Evolutionary conservation across 345 rosid species (phyloP), one percentile per base, ranked within the genome.

Genomic region (Aquilaria sinensis): DNA sequence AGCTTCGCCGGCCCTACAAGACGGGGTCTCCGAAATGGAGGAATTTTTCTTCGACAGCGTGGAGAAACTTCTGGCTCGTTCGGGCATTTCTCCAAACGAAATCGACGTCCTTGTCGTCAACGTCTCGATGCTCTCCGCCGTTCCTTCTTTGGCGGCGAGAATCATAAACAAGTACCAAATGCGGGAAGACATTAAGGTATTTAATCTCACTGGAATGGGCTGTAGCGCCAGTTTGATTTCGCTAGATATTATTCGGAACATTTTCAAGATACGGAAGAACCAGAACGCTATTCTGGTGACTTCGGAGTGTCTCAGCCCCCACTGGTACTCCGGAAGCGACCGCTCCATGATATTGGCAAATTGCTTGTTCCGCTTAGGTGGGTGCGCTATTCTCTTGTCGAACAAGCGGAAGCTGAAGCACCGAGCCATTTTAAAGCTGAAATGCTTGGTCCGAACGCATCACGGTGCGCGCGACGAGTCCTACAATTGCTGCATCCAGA

Each of bases 181-280:
- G 86, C 82, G 87, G 57, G 78, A 82, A 2, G 96, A 88, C 67
- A 49, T 90, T 11, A 90, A 89, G 65, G 81, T 73, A 14, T 90
- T 63, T 52, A 86, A 90, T 70, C 72, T 93, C 5, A 75, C 97
- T 0, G 94, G 96, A 9, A 90, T 93, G 96, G 98, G 97, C 0
- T 93, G 98, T 10, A 90, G 98, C 65, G 96, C 98, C 41, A 90
- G 96, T 74, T 73, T 90, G 30, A 75, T 93, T 43, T 81, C 98
- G 1, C 63, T 90, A 6, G 88, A 90, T 57, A 66, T 90, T 47
- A 94, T 82, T 47, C 87, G 77, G 12, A 84, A 72, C 74, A 30
- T 85, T 12, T 88, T 93, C 53, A 90, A 78, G 49, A 72, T 78
- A 4, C 58, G 80, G 32, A 75, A 83, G 33, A 82, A 90, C 62